These are phyloP conservation scores for Salix suchowensis DNA, from an alignment of 345 rosid genomes.

Conservation along the genomic window DNA sequence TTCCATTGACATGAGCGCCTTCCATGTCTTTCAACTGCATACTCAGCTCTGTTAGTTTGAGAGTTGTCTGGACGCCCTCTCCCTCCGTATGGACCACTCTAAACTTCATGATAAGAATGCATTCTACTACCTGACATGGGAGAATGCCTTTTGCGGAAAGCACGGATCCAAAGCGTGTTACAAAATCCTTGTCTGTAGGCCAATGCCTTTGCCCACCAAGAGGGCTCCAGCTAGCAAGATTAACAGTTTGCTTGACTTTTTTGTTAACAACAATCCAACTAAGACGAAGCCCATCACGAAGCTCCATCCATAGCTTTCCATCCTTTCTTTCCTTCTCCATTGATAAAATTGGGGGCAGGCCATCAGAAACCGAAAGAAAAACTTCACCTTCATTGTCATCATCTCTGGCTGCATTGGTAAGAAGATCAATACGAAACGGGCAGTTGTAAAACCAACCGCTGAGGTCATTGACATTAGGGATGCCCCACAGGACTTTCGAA, in stretches of 20 bases:
- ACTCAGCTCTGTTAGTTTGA: conserved; percentile 63
- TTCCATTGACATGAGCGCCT: conserved; percentile 69
- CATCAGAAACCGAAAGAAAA: conserved; percentile 56
- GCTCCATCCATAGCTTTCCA: conserved; percentile 72
- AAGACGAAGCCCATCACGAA: conserved; percentile 55
- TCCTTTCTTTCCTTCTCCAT: conserved; percentile 71
- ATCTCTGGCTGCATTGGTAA: conserved; percentile 38
- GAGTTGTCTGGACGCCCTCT: conserved; percentile 42
- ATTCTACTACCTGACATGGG: conserved; percentile 64
- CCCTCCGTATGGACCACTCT: conserved; percentile 45
- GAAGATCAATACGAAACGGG: conserved; percentile 65
- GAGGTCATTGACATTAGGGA: conserved; percentile 60
- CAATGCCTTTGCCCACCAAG: conserved; percentile 80
- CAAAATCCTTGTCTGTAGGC: conserved; percentile 76
- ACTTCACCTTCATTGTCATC: conserved; percentile 49
- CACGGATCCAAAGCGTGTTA: conserved; percentile 67
- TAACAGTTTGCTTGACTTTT: conserved; percentile 61
- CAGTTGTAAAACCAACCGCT: conserved; percentile 70
- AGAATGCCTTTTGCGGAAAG: conserved; percentile 68
- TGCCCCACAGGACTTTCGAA: conserved; percentile 71
- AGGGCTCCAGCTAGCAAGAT: conserved; percentile 74
- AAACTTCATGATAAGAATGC: conserved; percentile 67
- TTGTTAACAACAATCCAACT: conserved; percentile 76
- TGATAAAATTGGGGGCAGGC: conserved; percentile 53
- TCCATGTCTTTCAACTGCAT: conserved; percentile 85